Base-by-base conservation (phyloP, 495 filamentous ascomycete genomes). In the Usnea hakonensis region DNA sequence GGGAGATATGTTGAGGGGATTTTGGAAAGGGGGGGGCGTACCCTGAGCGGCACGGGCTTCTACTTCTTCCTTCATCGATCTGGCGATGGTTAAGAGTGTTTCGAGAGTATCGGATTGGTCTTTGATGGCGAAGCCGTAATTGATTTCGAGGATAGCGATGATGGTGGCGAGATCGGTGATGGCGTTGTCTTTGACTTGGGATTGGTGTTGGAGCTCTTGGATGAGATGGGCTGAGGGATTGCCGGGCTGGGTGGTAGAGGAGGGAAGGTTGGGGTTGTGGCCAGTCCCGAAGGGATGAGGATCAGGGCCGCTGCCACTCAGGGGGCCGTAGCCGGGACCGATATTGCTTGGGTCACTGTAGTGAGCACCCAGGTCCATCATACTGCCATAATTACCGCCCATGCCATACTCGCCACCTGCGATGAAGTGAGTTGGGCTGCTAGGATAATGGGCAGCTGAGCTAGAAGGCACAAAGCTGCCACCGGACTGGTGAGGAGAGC, bases 111-210 rank as follows among this genome's bases (percentile, higher is more conserved):
- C 6, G 48, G 48, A 30, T 17, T 52, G 48, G 48, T 52, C 48
- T 5, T 52, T 16, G 23, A 52, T 52, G 48, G 48, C 16, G 5
- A 52, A 30, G 2, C 48, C 48, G 5, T 32, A 52, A 6, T 52
- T 52, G 48, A 52, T 52, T 52, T 61, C 59, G 26, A 61, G 40
- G n/a, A 21, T 43, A 26, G 54, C 26, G 26, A 61, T 37, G 26
- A 53, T 52, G 28, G 33, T 50, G 0, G 50, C 50, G 38, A 61
- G 37, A 2, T 43, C 26, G 17, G n/a, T 17, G 26, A 61, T 61
- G 13, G 36, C 50, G 17, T 23, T 40, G 28, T 44, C 48, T 36
- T 61, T 61, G 0, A 23, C 21, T 3, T 32, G 13, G 17, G 55
- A 43, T 17, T 52, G 46, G 23, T 38, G 41, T 35, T 16, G 17